These are phyloP conservation scores for Tolypocladium ovalisporum DNA, from an alignment of 2,329 filamentous ascomycete genomes.

Conservation along the genomic window DNA sequence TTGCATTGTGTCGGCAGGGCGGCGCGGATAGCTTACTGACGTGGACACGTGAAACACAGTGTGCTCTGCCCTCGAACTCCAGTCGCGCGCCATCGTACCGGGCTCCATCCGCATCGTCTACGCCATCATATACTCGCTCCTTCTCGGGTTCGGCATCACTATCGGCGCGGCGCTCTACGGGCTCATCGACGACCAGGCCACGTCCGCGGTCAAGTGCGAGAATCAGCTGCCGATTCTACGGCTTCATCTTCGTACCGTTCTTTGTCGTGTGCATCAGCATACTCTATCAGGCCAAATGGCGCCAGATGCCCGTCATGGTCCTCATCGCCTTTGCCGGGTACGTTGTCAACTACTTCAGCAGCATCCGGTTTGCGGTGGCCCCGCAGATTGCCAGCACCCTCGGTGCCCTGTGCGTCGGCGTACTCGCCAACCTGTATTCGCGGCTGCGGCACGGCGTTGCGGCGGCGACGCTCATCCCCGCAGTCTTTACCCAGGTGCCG, in stretches of 20 bases:
- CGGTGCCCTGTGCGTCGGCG: constrained; percentile 64
- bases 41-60: constrained; percentile 11
- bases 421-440: constrained; percentile 71
- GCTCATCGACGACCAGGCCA: constrained; percentile 43
- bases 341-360: constrained; percentile 64
- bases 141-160: constrained; percentile 63
- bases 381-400: constrained; percentile 68
- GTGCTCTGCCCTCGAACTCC: constrained; percentile 48
- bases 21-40: background rate
- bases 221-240: constrained; percentile 32
- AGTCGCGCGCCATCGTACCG: constrained; percentile 57
- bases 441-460: constrained; percentile 40
- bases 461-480: constrained; percentile 33
- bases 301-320: constrained; percentile 69
- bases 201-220: constrained; percentile 28
- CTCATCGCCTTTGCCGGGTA: constrained; percentile 64
- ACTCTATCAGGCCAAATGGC: constrained; percentile 74
- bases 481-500: constrained; percentile 37
- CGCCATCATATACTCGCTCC: constrained; percentile 62
- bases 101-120: constrained; percentile 67
- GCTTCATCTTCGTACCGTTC: constrained; percentile 61
- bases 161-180: constrained; percentile 55
- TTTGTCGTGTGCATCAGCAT: constrained; percentile 66
- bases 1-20: background rate
- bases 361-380: constrained; percentile 53